A percentile compares a stretch with the other conserved stretches of the same genome.
phyloP scores from a whole-genome alignment of 352 stramenopile genomes.

The Phytophthora parvispora region DNA sequence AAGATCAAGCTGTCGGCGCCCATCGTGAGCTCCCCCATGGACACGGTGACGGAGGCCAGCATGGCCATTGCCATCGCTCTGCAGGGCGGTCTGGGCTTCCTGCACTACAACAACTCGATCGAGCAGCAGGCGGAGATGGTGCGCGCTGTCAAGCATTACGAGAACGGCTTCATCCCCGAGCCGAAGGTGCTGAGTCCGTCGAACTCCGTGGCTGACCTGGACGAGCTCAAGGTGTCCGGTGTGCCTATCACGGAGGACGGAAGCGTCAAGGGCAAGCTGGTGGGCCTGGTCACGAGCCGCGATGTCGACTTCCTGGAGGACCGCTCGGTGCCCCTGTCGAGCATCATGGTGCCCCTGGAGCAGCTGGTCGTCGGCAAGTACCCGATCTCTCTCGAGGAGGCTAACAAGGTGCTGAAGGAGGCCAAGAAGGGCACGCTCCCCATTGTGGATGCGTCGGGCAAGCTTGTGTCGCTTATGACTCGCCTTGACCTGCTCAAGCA shows the following conservation, averaged over 20 bases:
- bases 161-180: constrained; percentile 99
- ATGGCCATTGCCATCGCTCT: constrained; percentile 99
- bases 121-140: constrained; percentile 95
- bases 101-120: constrained; percentile 99
- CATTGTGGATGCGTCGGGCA: constrained; percentile 96
- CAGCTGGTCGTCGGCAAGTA: constrained; percentile 94
- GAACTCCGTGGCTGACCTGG: constrained; percentile 95
- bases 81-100: constrained; percentile 98
- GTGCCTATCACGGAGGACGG: constrained; percentile 99
- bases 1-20: constrained; percentile 96
- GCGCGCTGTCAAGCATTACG: constrained; percentile 96
- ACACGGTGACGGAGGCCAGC: constrained; percentile 98
- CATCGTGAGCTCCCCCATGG: constrained; percentile 99
- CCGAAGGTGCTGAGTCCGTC: constrained; percentile 96
- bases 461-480: constrained; percentile 98
- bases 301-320: constrained; percentile 99
- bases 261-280: constrained; percentile 94
- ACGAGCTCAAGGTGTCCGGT: constrained; percentile 95
- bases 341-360: constrained; percentile 83
- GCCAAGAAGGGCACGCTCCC: constrained; percentile 99
- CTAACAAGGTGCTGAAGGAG: constrained; percentile 97
- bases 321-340: constrained; percentile 61
- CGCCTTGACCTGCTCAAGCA: constrained; percentile 98
- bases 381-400: constrained; percentile 94
- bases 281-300: constrained; percentile 98